These are phyloP conservation scores for Phialophora tarda DNA, from an alignment of 2,329 filamentous ascomycete genomes.

Conservation along the genomic window DNA sequence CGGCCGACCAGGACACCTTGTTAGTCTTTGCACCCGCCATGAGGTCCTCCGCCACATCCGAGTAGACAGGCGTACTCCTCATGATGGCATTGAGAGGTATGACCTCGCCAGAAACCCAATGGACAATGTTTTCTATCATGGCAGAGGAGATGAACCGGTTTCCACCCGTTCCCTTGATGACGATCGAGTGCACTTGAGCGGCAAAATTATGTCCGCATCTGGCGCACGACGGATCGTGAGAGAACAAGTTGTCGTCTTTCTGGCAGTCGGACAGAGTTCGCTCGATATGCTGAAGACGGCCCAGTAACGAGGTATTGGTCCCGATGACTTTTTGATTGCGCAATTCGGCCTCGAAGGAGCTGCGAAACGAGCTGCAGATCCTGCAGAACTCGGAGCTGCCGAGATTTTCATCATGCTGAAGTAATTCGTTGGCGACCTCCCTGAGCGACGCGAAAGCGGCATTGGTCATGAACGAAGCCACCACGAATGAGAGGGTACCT, in stretches of 20 bases:
- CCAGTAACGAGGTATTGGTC: constrained; percentile 18
- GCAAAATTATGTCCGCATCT: constrained; percentile 32
- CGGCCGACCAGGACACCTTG: constrained; percentile 32
- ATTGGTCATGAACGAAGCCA: constrained; percentile 39
- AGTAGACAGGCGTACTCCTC: constrained; percentile 33
- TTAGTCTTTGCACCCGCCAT: constrained; percentile 30
- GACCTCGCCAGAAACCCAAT: constrained; percentile 27
- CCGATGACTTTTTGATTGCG: constrained; percentile 6
- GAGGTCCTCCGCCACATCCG: constrained; percentile 36
- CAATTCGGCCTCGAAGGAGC: constrained; percentile 3
- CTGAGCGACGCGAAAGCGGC: constrained; percentile 38
- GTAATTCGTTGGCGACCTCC: constrained; percentile 31
- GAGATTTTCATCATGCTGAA: constrained; percentile 34
- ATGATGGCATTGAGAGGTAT: constrained; percentile 28
- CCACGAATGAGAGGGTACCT: constrained; percentile 31
- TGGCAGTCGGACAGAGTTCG: constrained; percentile 24
- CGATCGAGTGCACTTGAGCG: constrained; percentile 23
- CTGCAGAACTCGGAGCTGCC: constrained; percentile 25
- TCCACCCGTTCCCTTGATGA: constrained; percentile 3
- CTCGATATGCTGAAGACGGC: constrained; percentile 28
- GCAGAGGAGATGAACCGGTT: constrained; percentile 18
- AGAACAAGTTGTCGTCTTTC: constrained; percentile 3
- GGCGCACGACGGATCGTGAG: constrained; percentile 22
- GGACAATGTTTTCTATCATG: constrained; percentile 39
- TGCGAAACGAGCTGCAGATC: constrained; percentile 23